phyloP scores from a whole-genome alignment of 352 stramenopile genomes.

The Phytophthora chlamydospora region DNA sequence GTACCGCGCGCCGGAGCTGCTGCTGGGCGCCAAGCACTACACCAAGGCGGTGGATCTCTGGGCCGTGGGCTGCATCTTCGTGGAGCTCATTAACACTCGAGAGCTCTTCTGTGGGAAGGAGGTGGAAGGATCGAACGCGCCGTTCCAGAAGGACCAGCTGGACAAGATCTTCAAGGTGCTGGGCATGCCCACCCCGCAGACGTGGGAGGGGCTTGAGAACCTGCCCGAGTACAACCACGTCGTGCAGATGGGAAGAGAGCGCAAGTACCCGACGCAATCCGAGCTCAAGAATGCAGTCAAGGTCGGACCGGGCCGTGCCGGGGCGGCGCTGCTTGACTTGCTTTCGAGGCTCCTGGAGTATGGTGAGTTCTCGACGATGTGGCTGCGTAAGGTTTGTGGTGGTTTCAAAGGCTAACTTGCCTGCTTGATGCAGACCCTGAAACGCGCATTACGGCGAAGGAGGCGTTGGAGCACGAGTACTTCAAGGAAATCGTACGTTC shows the following conservation, averaged over 20 bases:
- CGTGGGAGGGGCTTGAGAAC: slow-evolving; percentile 85
- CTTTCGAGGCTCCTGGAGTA: slow-evolving; percentile 83
- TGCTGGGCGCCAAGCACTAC: slow-evolving; percentile 94
- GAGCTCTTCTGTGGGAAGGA: slow-evolving; percentile 91
- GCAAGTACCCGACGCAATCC: slow-evolving; percentile 84
- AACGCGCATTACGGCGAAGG: slow-evolving; percentile 89
- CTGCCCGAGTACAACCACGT: slow-evolving; percentile 85
- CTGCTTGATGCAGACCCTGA: slow-evolving; percentile 68
- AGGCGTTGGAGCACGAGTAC: slow-evolving; percentile 94
- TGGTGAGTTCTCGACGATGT: slow-evolving; percentile 41
- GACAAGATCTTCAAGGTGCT: slow-evolving; percentile 93
- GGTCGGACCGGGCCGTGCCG: slow-evolving; percentile 72
- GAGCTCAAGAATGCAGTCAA: slow-evolving; percentile 89
- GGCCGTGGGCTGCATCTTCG: slow-evolving; percentile 96
- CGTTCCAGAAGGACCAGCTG: slow-evolving; percentile 91
- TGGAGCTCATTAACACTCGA: slow-evolving; percentile 89
- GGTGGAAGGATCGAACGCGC: slow-evolving; percentile 85
- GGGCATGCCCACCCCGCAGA: slow-evolving; percentile 84
- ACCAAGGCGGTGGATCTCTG: slow-evolving; percentile 96
- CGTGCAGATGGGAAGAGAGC: slow-evolving; percentile 84
- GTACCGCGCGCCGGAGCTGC: slow-evolving; percentile 95
- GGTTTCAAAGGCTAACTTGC: slow-evolving; percentile 1
- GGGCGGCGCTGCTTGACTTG: slow-evolving; percentile 78
- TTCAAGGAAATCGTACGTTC: slow-evolving; percentile 89
- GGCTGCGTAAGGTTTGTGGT: neutral